Evolutionary conservation across 225 moss, liverwort and hornwort genomes (phyloP).

Genomic region (Takakia lepidozioides): DNA sequence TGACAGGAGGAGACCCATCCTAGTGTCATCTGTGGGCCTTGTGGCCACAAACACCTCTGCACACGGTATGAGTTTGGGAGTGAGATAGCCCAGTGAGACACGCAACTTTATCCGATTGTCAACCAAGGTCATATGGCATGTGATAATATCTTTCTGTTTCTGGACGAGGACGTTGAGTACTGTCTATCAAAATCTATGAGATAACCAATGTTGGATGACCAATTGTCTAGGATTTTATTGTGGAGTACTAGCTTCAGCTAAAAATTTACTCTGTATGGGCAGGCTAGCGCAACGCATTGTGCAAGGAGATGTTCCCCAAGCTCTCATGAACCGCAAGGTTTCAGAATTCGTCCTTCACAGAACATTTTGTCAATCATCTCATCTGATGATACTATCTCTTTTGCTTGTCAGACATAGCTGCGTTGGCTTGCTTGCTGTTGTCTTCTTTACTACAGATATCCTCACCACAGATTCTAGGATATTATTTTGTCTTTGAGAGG

Average conservation of each 20-base stretch:
- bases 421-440: background rate
- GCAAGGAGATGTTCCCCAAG: constrained; percentile 95
- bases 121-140: too few species aligned
- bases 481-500: background rate
- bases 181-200: background rate
- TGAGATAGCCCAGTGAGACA: too few species aligned
- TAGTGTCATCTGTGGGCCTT: too few species aligned
- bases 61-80: too few species aligned
- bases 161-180: too few species aligned
- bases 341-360: too few species aligned
- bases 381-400: background rate
- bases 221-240: background rate
- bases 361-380: background rate
- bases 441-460: background rate
- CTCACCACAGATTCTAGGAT: too few species aligned
- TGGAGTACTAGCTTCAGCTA: background rate
- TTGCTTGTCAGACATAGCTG: background rate
- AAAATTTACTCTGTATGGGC: constrained; percentile 8
- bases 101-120: too few species aligned
- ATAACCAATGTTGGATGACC: background rate
- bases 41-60: too few species aligned
- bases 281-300: constrained; percentile 95
- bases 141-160: too few species aligned
- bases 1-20: too few species aligned
- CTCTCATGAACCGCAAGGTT: constrained; percentile 84